Percentiles rank a stretch among this genome's conserved stretches.
phyloP scores from a whole-genome alignment of 257 asterid genomes.

The Plantago ovata region DNA sequence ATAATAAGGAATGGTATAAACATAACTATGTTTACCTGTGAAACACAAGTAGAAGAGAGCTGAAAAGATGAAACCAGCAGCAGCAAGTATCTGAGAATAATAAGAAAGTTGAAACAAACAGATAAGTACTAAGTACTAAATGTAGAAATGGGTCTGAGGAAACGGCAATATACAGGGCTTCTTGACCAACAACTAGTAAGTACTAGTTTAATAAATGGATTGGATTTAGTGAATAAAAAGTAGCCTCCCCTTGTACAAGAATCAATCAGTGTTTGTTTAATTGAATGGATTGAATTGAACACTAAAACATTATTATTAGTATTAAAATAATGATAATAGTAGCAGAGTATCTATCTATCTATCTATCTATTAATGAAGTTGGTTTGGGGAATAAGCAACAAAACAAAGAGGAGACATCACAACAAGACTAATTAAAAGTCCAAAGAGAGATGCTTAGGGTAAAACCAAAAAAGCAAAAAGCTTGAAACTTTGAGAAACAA shows the following conservation, averaged over 20 bases:
- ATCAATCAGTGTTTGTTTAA: too few relatives aligned
- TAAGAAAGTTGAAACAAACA: conserved; percentile 17
- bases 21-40: conserved; percentile 17
- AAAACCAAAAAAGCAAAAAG: conserved; percentile 17
- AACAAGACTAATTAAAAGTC: conserved; percentile 30
- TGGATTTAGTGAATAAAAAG: conserved; percentile 30
- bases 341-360: conserved; percentile 10
- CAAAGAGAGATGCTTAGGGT: too few relatives aligned
- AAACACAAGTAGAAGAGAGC: conserved; percentile 20
- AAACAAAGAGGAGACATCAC: conserved; percentile 6
- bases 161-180: conserved; percentile 19
- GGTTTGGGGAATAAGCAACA: conserved; percentile 51
- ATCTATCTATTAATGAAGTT: too few relatives aligned
- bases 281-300: too few relatives aligned
- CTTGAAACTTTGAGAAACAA: conserved; percentile 26
- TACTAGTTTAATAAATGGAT: too few relatives aligned
- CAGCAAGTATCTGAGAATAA: conserved; percentile 27
- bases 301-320: conserved; percentile 20
- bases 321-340: conserved; percentile 22
- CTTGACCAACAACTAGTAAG: conserved; percentile 29
- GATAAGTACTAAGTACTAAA: background rate
- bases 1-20: background rate
- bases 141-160: conserved; percentile 25
- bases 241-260: conserved; percentile 10
- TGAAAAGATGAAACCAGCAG: conserved; percentile 33